Base-by-base conservation (phyloP, 495 filamentous ascomycete species). In the Podospora pseudocomata region DNA sequence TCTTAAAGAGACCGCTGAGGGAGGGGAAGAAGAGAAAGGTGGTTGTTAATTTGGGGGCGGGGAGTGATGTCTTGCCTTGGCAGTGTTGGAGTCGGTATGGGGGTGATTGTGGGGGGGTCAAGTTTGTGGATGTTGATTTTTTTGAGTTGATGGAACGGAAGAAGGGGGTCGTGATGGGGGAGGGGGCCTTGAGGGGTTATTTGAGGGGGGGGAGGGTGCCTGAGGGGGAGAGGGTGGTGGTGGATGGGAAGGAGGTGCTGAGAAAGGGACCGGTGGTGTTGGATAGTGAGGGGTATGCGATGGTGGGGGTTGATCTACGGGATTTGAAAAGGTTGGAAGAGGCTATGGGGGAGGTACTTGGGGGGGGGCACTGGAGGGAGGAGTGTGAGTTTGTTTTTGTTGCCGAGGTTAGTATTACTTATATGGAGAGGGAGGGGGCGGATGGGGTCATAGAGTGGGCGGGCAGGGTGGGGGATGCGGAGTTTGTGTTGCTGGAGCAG, bases 21-120 rank as follows among this genome's bases (percentile, higher is more conserved):
- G 5, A 65, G 49, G 69, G 60, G 57, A 39, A 86, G 15, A 88
- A 86, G 74, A 83, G 80, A 60, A 94, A 92, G 77, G 85, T 92
- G 19, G 84, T 97, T 13, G 80, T 97, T 27, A 97, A 97, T 75
- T 74, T 97, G 68, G 93, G 94, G 60, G 96, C 92, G 83, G 94
- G 93, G 9, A 97, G 93, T 79, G 94, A 97, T 82, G 91, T 94
- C 54, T 80, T 96, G n/a, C 91, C 93, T 0, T 97, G 93, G 81
- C 91, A 92, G 72, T 92, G 90, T 66, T 85, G 95, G 64, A 82
- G 84, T 6, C 83, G 87, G 70, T 87, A 91, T 68, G 80, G 84
- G 5, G 75, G 82, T 13, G 65, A 80, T 15, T 90, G 86, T 73
- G 16, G 19, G 13, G 76, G 30, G 32, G 84, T 83, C 30, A 86